Conservation (phyloP, 257 asterid species). For the Leonotis leonurus region DNA sequence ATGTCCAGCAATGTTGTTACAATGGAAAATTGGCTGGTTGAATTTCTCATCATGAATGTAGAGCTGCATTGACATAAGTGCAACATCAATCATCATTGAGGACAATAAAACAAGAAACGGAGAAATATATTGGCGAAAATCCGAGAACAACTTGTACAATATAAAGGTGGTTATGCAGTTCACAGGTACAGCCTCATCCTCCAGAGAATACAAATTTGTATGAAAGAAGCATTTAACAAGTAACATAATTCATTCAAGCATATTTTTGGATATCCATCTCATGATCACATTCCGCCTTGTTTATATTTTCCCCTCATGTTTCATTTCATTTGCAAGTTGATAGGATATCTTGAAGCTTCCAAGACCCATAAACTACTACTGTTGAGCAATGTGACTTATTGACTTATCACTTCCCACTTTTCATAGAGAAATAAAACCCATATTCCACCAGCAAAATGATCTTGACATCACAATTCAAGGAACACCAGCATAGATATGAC, state of each 20-base stretch:
- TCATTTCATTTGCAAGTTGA: neutral
- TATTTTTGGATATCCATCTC: neutral
- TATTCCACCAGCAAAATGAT: neutral
- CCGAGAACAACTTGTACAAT: too few species aligned
- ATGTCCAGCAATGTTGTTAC: constrained; percentile 76
- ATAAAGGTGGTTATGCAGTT: too few species aligned
- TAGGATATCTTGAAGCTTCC: neutral
- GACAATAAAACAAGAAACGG: neutral
- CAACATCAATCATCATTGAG: neutral
- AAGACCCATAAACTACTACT: too few species aligned
- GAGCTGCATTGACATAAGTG: constrained; percentile 46
- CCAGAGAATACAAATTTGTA: neutral
- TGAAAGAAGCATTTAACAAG: neutral
- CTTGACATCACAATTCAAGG: neutral
- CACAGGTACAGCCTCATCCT: too few species aligned
- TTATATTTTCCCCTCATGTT: neutral
- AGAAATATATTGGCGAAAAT: neutral
- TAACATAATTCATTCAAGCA: neutral
- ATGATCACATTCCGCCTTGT: neutral
- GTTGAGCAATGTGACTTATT: too few species aligned
- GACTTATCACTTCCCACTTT: neutral
- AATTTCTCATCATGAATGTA: constrained; percentile 65
- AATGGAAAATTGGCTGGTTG: constrained; percentile 79
- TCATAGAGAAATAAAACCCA: neutral
- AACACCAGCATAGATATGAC: neutral